Evolutionary conservation across 257 asterid genomes (phyloP).

Genomic region (Plantago major): DNA sequence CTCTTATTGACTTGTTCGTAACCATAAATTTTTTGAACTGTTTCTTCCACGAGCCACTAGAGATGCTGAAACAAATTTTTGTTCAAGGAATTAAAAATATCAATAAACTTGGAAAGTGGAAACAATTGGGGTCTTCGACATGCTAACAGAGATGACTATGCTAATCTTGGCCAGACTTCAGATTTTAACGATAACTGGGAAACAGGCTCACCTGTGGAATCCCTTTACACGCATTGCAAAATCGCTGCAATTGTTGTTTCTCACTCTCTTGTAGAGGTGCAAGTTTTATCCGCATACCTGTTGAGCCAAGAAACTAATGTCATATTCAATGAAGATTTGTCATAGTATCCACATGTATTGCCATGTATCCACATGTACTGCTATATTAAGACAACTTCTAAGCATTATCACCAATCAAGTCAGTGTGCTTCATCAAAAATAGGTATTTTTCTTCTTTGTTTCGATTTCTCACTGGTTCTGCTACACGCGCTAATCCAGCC

Average conservation of each 20-base stretch:
- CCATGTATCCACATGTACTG: too few species aligned
- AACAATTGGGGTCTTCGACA: constrained; percentile 3
- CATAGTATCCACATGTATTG: background rate
- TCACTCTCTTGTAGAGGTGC: constrained; percentile 57
- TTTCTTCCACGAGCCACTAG: background rate
- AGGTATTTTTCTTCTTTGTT: too few species aligned
- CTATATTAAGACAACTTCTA: background rate
- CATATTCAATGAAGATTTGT: constrained; percentile 8
- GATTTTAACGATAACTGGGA: background rate
- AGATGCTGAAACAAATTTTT: background rate
- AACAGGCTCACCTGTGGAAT: constrained; percentile 72
- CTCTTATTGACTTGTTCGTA: background rate
- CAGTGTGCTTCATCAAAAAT: background rate
- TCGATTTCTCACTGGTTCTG: too few species aligned
- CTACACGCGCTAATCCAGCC: too few species aligned
- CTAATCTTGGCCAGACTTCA: background rate
- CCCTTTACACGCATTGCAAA: constrained; percentile 96
- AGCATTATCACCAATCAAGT: background rate
- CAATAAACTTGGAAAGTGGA: constrained; percentile 3
- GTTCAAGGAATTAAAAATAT: background rate
- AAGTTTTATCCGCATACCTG: constrained; percentile 68
- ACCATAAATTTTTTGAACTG: background rate
- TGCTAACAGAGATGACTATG: background rate
- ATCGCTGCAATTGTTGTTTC: constrained; percentile 61
- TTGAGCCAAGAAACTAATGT: constrained; percentile 17